A percentile compares a stretch with the other conserved stretches of the same genome.
Evolutionary conservation across 805 yeast genomes (phyloP).

Genomic region (Barnettozyma botsteinii): DNA sequence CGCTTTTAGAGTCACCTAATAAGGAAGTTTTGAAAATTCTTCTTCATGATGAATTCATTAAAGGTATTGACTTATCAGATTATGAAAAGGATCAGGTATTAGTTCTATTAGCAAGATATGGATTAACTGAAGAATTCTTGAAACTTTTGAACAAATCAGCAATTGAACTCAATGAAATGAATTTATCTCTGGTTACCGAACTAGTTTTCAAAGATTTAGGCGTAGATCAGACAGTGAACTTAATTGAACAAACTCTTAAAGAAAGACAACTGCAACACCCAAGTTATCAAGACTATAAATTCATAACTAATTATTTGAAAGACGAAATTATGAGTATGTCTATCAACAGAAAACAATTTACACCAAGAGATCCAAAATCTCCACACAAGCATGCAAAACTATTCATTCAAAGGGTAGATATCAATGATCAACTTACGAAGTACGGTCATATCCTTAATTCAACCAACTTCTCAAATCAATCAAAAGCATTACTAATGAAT

Average conservation of each 20-base stretch:
- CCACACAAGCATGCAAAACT: constrained; percentile 3
- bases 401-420: constrained; percentile 19
- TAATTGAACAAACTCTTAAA: background rate
- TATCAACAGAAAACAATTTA: constrained; percentile 4
- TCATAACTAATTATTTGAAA: constrained; percentile 8
- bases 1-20: constrained; percentile 4
- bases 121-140: background rate
- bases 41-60: background rate
- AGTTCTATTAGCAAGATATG: background rate
- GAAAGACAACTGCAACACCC: background rate
- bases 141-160: background rate
- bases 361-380: background rate
- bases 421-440: background rate
- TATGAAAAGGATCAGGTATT: background rate
- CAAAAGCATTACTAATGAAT: constrained; percentile 11
- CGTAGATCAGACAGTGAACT: background rate
- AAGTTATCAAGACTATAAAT: constrained; percentile 11
- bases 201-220: constrained; percentile 3
- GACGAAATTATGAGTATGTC: constrained; percentile 7
- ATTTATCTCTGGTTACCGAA: background rate
- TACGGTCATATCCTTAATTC: background rate
- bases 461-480: background rate
- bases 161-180: background rate
- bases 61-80: background rate
- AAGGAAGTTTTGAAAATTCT: background rate